Conservation (phyloP, 1,284 basidiomycete species). For the Lentinus polychrous region DNA sequence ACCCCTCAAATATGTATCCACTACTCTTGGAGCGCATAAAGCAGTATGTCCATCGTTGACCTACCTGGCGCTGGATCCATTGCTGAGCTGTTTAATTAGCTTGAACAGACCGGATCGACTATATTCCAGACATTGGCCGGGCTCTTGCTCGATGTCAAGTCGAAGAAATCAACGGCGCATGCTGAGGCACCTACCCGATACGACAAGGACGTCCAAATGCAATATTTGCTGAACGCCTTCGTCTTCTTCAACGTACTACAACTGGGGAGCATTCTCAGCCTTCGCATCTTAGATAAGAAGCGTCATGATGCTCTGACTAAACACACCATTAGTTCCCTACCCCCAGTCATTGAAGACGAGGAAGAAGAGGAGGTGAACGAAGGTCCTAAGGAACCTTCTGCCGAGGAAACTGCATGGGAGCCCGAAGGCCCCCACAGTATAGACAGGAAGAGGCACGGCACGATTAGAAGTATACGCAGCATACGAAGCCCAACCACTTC, state of each 20-base stretch:
- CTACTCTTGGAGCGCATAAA: conserved; percentile 75
- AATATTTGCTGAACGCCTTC: conserved; percentile 53
- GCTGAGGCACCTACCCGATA: conserved; percentile 8
- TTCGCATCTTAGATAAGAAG: conserved; percentile 39
- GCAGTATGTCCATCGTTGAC: conserved; percentile 43
- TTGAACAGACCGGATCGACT: conserved; percentile 68
- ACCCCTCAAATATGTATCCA: conserved; percentile 64
- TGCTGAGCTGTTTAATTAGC: conserved; percentile 28
- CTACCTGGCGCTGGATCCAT: not conserved
- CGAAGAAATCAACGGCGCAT: conserved; percentile 21
- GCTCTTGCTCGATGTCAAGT: conserved; percentile 46
- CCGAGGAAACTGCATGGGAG: conserved; percentile 8
- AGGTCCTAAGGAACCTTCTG: conserved; percentile 8
- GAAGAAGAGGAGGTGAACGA: conserved; percentile 1
- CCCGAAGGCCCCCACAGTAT: not conserved
- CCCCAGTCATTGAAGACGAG: conserved; percentile 15
- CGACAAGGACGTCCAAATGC: conserved; percentile 28
- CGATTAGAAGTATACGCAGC: conserved; percentile 16
- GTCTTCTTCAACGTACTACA: conserved; percentile 55
- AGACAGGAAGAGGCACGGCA: conserved; percentile 1
- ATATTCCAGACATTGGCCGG: conserved; percentile 68
- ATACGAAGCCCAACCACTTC: conserved; percentile 14
- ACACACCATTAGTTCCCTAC: conserved; percentile 15
- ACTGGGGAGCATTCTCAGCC: conserved; percentile 39
- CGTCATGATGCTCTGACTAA: conserved; percentile 23